These are phyloP conservation scores for Platanthera zijinensis DNA, from an alignment of 106 monocot genomes.

Conservation along the genomic window DNA sequence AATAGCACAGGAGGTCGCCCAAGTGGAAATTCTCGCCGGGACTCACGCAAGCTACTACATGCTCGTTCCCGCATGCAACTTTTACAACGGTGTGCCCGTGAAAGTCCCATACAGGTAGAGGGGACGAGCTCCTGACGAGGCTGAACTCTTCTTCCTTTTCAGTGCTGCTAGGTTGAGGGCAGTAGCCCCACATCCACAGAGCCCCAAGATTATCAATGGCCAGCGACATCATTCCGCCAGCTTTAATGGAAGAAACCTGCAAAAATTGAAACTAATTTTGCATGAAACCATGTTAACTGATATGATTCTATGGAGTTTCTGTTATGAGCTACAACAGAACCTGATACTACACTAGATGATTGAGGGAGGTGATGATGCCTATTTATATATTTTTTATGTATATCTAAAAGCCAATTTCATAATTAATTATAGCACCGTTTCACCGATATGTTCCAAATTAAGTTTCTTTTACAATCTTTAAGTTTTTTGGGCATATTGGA, in stretches of 20 bases:
- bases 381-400: too few relatives aligned
- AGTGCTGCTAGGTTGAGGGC: constrained; percentile 35
- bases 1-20: constrained; percentile 48
- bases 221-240: constrained; percentile 84
- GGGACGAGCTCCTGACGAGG: constrained; percentile 25
- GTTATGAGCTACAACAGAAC: background rate
- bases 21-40: constrained; percentile 40
- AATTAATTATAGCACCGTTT: too few relatives aligned
- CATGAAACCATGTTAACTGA: background rate
- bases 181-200: constrained; percentile 81
- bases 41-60: constrained; percentile 56
- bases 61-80: constrained; percentile 83
- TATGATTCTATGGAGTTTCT: background rate
- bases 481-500: too few relatives aligned
- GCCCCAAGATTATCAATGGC: constrained; percentile 61
- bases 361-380: too few relatives aligned
- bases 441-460: too few relatives aligned
- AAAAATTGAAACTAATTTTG: constrained; percentile 1
- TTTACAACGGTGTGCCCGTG: constrained; percentile 77
- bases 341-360: background rate
- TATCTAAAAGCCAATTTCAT: too few relatives aligned
- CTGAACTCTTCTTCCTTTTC: constrained; percentile 22
- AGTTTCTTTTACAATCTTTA: too few relatives aligned
- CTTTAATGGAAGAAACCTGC: constrained; percentile 57
- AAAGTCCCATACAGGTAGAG: constrained; percentile 71